These are phyloP conservation scores for Scutellaria baicalensis DNA, from an alignment of 257 asterid genomes.

Conservation along the genomic window DNA sequence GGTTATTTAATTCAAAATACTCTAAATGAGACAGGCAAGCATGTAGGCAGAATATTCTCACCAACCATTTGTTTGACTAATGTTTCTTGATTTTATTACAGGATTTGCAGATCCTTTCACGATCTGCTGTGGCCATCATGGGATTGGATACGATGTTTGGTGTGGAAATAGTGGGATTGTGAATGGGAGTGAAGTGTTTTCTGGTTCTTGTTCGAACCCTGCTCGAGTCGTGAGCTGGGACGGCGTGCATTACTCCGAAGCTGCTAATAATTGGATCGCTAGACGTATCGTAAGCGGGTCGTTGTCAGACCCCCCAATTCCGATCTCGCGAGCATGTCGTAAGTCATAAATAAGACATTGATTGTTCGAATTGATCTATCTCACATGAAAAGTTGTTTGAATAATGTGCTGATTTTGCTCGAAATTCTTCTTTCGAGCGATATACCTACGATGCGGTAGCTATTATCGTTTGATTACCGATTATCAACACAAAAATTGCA, in stretches of 20 bases:
- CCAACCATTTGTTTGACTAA: background rate
- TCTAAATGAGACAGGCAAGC: background rate
- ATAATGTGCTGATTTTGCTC: background rate
- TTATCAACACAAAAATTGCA: too few relatives aligned
- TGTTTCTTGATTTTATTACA: constrained; percentile 16
- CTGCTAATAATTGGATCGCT: constrained; percentile 66
- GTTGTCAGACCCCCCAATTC: constrained; percentile 49
- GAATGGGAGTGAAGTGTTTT: constrained; percentile 47
- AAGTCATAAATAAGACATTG: background rate
- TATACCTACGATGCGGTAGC: too few relatives aligned
- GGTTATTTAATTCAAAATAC: background rate
- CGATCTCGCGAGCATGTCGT: constrained; percentile 43
- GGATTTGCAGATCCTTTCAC: constrained; percentile 51
- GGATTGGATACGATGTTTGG: constrained; percentile 36
- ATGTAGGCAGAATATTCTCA: background rate
- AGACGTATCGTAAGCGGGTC: constrained; percentile 39
- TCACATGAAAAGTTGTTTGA: background rate
- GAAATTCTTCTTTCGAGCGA: too few relatives aligned
- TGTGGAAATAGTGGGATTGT: constrained; percentile 54
- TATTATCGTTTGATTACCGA: too few relatives aligned
- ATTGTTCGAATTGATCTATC: background rate
- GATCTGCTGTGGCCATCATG: constrained; percentile 67
- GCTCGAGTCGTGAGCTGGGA: constrained; percentile 68
- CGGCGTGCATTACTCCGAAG: constrained; percentile 67
- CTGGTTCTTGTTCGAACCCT: constrained; percentile 54